Percentiles rank a stretch among this genome's conserved stretches.
Conservation (phyloP, 2,329 filamentous ascomycete genomes). For the Trichoderma semiorbis region DNA sequence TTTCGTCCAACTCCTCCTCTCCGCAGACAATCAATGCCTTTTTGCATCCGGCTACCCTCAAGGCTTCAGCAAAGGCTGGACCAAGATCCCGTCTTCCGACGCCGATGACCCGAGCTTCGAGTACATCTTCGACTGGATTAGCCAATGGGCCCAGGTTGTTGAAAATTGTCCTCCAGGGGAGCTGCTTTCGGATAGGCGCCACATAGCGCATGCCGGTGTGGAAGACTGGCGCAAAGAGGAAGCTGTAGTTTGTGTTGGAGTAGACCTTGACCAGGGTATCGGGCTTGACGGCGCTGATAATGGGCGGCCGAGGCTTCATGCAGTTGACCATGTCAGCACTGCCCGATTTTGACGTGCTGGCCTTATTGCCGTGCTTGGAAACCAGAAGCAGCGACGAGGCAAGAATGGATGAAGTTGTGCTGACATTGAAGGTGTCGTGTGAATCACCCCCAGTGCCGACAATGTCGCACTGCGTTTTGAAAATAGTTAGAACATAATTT, state of each 20-base stretch:
- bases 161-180: conserved; percentile 96
- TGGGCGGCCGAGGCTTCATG: conserved; percentile 68
- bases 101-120: conserved; percentile 91
- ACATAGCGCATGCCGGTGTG: conserved; percentile 93
- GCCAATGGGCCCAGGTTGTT: conserved; percentile 91
- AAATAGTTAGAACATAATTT: background rate
- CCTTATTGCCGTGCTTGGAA: conserved; percentile 93
- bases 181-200: conserved; percentile 76
- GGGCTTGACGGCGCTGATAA: conserved; percentile 71
- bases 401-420: conserved; percentile 89
- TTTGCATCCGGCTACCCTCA: conserved; percentile 68
- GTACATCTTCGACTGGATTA: conserved; percentile 78
- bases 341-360: conserved; percentile 91
- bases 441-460: conserved; percentile 95
- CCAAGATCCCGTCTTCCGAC: conserved; percentile 86
- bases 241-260: conserved; percentile 80
- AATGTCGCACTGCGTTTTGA: conserved; percentile 67
- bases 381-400: conserved; percentile 81
- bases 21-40: conserved; percentile 93
- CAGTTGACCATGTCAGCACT: conserved; percentile 86
- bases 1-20: conserved; percentile 90
- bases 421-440: conserved; percentile 98
- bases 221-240: conserved; percentile 93
- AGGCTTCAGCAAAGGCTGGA: conserved; percentile 80
- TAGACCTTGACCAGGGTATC: conserved; percentile 71